Percentiles rank a stretch among this genome's conserved stretches.
Evolutionary conservation across 192 early-diverging fungal species (phyloP).

Genomic region (Coemansia sp.): DNA sequence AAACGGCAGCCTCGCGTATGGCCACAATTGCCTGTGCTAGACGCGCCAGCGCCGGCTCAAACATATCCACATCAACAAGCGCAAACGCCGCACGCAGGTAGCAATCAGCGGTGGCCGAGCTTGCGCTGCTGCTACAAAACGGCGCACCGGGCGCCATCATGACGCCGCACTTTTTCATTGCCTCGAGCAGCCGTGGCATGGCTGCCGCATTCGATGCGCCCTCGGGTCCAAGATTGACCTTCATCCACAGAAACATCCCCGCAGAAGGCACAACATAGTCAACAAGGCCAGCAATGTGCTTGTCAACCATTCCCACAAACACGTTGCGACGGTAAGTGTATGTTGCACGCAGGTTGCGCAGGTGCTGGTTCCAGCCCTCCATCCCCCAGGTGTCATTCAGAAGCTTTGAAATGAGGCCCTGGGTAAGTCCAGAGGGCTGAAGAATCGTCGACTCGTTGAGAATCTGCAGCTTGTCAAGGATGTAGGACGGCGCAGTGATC

Average conservation of each 20-base stretch:
- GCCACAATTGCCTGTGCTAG: slow-evolving; percentile 40
- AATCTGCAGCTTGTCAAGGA: slow-evolving; percentile 77
- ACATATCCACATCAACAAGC: slow-evolving; percentile 46
- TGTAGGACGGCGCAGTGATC: slow-evolving; percentile 64
- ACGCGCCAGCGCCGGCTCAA: slow-evolving; percentile 44
- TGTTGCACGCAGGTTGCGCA: slow-evolving; percentile 62
- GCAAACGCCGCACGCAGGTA: slow-evolving; percentile 51
- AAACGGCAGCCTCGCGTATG: slow-evolving; percentile 9
- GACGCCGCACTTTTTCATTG: slow-evolving; percentile 50
- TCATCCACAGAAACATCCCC: slow-evolving; percentile 93
- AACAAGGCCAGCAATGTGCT: slow-evolving; percentile 61
- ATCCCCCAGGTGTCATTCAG: slow-evolving; percentile 76
- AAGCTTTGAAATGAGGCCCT: slow-evolving; percentile 70
- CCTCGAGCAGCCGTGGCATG: slow-evolving; percentile 36
- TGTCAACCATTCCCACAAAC: slow-evolving; percentile 65
- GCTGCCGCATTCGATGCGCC: slow-evolving; percentile 19
- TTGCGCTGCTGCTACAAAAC: slow-evolving; percentile 24
- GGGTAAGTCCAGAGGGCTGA: slow-evolving; percentile 84
- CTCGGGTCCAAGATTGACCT: slow-evolving; percentile 45
- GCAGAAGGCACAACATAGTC: slow-evolving; percentile 62
- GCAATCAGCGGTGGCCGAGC: slow-evolving; percentile 11
- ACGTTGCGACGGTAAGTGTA: slow-evolving; percentile 71
- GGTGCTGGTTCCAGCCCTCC: slow-evolving; percentile 76
- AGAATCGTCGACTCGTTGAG: slow-evolving; percentile 79
- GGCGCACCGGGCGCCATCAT: slow-evolving; percentile 53